Base-by-base conservation (phyloP, 305 asterid genomes). In the Plantago lanceolata region DNA sequence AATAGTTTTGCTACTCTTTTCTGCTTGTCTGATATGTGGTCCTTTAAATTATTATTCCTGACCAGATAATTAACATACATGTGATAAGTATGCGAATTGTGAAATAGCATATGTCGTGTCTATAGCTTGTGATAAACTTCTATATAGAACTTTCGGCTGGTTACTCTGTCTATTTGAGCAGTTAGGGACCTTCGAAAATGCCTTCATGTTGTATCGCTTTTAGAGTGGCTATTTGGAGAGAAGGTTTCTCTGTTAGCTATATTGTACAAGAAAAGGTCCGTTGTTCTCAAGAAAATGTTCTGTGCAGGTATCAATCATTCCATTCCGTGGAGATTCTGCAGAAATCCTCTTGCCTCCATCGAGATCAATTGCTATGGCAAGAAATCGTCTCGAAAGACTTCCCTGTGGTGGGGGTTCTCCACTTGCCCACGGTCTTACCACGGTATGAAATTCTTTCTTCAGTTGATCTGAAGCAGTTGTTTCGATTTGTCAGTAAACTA, bases 361-460 rank as follows among this genome's bases (percentile, higher is more conserved):
- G 51, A 84, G 99, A 78, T 94, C 97, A 59, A 94, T 94, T 73
- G 67, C 99, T 63, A 94, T 94, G 97, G 99, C 99, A 64, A 88
- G 95, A 73, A 94, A 88, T 53, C 97, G 96, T 73, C 95, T 94
- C 16, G 99, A 94, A 84, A 88, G 96, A 76, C 96, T 94, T 74
- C 99, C 99, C 49, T 94, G 99, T 75, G 99, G 99, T 21, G 97
- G 99, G 13, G 97, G 99, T 68, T 94, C 99, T 72, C 99, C 99
- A 53, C 89, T 94, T 71, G 99, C 99, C 54, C 99, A 94, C 75
- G 99, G 97, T 48, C 99, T 94, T 66, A 90, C 96, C 31, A 90
- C 91, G 80, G 99, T 94, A 90, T 31, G 80, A 52, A 24, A 24
- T 57, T 60, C 59, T 44, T 55, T 64, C 62, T 51, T 64, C 65